phyloP scores from a whole-genome alignment of 345 rosid species.

The Mallotus nudiflorus region DNA sequence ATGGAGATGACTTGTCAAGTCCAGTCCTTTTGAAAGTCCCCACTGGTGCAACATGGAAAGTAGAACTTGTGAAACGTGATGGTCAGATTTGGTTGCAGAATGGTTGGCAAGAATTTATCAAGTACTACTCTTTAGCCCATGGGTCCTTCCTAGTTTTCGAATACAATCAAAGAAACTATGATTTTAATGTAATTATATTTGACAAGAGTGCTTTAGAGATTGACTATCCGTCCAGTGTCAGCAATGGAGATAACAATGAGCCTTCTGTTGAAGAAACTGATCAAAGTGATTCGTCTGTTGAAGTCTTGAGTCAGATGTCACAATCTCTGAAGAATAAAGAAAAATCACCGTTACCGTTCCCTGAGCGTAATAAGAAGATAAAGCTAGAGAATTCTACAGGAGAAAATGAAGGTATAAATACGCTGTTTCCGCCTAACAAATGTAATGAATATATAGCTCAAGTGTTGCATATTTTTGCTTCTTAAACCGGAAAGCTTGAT shows the following conservation, averaged over 20 bases:
- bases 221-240: not conserved
- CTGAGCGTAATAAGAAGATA: not conserved
- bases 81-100: conserved; percentile 30
- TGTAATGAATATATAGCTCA: no score
- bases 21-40: conserved; percentile 3
- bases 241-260: not conserved
- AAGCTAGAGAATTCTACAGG: not conserved
- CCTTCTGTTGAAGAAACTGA: not conserved
- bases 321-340: not conserved
- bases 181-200: conserved; percentile 25
- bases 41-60: conserved; percentile 5
- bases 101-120: conserved; percentile 32
- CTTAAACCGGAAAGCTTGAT: not conserved
- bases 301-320: not conserved
- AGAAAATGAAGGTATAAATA: not conserved
- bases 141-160: conserved; percentile 33
- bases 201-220: conserved; percentile 16
- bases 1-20: conserved; percentile 1
- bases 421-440: not conserved
- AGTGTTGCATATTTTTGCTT: not conserved
- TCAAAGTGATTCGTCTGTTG: not conserved
- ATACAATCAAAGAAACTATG: conserved; percentile 2
- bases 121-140: conserved; percentile 9
- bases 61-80: not conserved
- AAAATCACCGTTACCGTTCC: not conserved